These are phyloP conservation scores for Cadophora sp. DNA, from an alignment of 2,329 filamentous ascomycete species.

Conservation along the genomic window DNA sequence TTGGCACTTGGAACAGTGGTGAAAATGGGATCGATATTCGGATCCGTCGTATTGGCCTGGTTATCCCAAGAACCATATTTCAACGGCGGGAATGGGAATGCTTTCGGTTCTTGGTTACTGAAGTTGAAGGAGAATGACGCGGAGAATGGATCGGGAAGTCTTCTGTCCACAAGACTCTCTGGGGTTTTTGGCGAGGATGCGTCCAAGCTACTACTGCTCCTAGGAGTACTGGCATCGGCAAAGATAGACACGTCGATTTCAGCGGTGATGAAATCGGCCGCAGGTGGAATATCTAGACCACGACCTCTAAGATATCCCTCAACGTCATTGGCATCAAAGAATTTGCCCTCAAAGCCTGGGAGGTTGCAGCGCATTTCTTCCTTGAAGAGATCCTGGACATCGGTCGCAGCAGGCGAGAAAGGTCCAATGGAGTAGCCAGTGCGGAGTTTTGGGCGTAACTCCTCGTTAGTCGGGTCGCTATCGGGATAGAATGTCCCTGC, in stretches of 20 bases:
- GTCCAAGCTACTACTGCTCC: constrained; percentile 28
- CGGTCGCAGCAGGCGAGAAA: constrained; percentile 51
- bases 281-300: constrained; percentile 67
- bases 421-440: constrained; percentile 56
- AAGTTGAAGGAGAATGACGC: constrained; percentile 23
- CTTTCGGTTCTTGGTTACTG: constrained; percentile 27
- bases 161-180: constrained; percentile 28
- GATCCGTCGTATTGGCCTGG: neutral
- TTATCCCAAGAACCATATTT: constrained; percentile 26
- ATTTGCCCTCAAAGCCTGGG: constrained; percentile 73
- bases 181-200: constrained; percentile 36
- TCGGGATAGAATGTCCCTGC: constrained; percentile 68
- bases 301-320: constrained; percentile 73
- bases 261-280: constrained; percentile 65
- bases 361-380: constrained; percentile 59
- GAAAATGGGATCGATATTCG: constrained; percentile 36
- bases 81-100: constrained; percentile 34
- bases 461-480: constrained; percentile 34
- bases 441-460: constrained; percentile 40
- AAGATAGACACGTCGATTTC: constrained; percentile 54
- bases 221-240: constrained; percentile 27
- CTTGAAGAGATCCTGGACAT: constrained; percentile 53
- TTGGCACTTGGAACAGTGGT: constrained; percentile 21
- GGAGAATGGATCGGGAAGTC: constrained; percentile 15
- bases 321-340: constrained; percentile 79